A percentile compares a stretch with the other conserved stretches of the same genome.
These are phyloP conservation scores for Zygosaccharomyces pseudorouxii DNA, from an alignment of 805 yeast species.

Conservation along the genomic window DNA sequence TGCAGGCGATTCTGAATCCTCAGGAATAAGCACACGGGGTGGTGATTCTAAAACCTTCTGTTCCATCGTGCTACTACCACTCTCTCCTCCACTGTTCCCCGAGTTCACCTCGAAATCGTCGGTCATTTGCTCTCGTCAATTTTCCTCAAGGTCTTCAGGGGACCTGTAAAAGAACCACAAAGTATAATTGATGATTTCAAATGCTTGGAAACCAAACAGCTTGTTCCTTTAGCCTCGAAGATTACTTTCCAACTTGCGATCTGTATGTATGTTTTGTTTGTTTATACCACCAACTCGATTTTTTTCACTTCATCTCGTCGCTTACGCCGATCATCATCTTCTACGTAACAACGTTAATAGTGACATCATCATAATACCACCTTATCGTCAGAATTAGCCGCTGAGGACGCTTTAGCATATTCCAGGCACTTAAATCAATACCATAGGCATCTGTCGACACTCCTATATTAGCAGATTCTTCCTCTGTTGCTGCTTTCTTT, in stretches of 20 bases:
- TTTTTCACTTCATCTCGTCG: not conserved
- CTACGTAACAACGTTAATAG: not conserved
- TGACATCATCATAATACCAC: not conserved
- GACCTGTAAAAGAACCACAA: not conserved
- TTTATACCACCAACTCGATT: not conserved
- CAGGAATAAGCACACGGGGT: conserved; percentile 2
- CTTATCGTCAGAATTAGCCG: not conserved
- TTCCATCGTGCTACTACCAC: not conserved
- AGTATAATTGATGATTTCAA: not conserved
- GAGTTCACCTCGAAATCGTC: conserved; percentile 1
- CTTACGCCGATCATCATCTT: not conserved
- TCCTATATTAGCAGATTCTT: not conserved
- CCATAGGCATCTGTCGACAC: not conserved
- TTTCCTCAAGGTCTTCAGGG: not conserved
- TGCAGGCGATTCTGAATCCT: conserved; percentile 18
- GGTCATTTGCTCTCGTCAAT: conserved; percentile 3
- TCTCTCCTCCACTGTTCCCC: not conserved
- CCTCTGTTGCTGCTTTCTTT: not conserved
- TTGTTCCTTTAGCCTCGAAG: not conserved
- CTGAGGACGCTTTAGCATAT: not conserved
- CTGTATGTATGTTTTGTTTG: not conserved
- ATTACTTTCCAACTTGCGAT: not conserved
- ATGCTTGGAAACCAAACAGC: not conserved
- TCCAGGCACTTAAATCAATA: not conserved
- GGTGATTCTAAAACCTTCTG: conserved; percentile 4